Evolutionary conservation across 2,329 filamentous ascomycete genomes (phyloP).

Genomic region (Clarireedia sp.): DNA sequence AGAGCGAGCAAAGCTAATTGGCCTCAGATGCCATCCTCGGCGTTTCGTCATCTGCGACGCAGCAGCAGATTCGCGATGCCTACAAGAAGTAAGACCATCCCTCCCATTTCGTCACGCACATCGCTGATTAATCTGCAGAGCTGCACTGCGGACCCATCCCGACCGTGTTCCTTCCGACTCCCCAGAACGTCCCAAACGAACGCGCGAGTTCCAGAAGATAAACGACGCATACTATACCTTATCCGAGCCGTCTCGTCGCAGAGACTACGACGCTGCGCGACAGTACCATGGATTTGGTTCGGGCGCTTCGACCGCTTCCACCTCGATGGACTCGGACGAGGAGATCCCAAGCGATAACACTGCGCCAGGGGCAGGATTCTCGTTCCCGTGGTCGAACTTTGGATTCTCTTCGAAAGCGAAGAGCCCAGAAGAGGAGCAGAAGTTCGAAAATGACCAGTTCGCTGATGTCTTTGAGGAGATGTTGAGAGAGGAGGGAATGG

Average conservation of each 20-base stretch:
- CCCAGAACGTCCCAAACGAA: constrained; percentile 72
- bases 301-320: constrained; percentile 35
- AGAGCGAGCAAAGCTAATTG: neutral
- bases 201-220: constrained; percentile 81
- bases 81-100: constrained; percentile 66
- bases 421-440: constrained; percentile 44
- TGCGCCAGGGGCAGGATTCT: constrained; percentile 30
- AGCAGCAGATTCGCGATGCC: constrained; percentile 81
- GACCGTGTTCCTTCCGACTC: constrained; percentile 81
- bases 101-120: neutral
- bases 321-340: constrained; percentile 38
- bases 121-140: constrained; percentile 39
- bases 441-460: constrained; percentile 72
- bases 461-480: constrained; percentile 84
- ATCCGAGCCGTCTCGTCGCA: constrained; percentile 66
- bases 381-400: constrained; percentile 70
- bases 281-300: constrained; percentile 43
- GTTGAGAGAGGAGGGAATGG: constrained; percentile 79
- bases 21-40: constrained; percentile 63
- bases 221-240: constrained; percentile 93
- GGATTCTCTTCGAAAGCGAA: constrained; percentile 42
- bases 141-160: constrained; percentile 85
- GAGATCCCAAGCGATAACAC: constrained; percentile 33
- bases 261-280: constrained; percentile 76
- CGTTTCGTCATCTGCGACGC: constrained; percentile 63